phyloP scores from a whole-genome alignment of 441 rosid species.

The Eruca vesicaria region DNA sequence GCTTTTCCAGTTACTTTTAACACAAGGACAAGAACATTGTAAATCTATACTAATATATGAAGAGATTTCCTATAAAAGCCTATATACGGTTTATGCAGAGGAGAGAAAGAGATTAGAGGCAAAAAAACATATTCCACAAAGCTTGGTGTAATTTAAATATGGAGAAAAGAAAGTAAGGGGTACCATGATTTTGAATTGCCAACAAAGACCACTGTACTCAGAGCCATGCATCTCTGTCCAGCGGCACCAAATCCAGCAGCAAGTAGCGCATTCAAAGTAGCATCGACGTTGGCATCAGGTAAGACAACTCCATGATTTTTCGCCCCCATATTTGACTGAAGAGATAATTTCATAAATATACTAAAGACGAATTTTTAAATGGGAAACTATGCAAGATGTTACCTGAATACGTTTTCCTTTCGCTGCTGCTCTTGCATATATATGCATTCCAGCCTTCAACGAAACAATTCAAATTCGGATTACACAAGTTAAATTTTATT shows the following conservation, averaged over 20 bases:
- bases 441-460: conserved; percentile 93
- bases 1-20: background rate
- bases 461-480: background rate
- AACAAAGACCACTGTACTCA: conserved; percentile 87
- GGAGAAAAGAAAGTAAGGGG: background rate
- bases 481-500: background rate
- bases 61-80: background rate
- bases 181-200: conserved; percentile 80
- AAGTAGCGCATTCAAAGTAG: conserved; percentile 75
- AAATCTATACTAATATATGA: background rate
- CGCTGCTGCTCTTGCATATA: conserved; percentile 83
- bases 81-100: background rate
- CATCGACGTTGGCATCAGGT: conserved; percentile 79
- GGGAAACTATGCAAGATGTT: conserved; percentile 15
- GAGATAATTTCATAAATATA: background rate
- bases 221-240: conserved; percentile 98
- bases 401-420: conserved; percentile 97
- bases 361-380: background rate
- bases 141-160: background rate
- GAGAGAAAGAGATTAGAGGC: background rate
- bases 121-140: background rate
- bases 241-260: conserved; percentile 99
- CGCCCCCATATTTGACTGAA: conserved; percentile 96
- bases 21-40: background rate
- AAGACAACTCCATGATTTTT: conserved; percentile 89